Evolutionary conservation across 768 basidiomycete genomes (phyloP).

Genomic region (Podaxis sp.): DNA sequence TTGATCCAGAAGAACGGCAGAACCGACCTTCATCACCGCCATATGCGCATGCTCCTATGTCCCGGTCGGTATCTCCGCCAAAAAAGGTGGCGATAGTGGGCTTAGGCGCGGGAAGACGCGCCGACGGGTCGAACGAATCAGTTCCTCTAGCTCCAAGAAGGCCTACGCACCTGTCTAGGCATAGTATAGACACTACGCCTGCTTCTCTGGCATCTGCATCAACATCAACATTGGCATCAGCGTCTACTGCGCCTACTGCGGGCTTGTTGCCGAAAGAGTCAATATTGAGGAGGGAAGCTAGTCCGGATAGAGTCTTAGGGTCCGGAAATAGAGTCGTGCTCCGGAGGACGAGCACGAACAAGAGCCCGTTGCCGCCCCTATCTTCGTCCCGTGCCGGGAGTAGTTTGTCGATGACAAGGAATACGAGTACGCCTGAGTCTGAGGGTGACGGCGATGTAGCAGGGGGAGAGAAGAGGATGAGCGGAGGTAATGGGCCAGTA

Average conservation of each 20-base stretch:
- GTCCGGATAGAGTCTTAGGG: conserved; percentile 50
- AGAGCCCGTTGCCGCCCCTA: conserved; percentile 23
- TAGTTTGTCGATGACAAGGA: conserved; percentile 34
- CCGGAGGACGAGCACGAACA: conserved; percentile 58
- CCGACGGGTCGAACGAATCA: conserved; percentile 43
- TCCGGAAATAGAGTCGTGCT: conserved; percentile 46
- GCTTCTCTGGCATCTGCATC: conserved; percentile 26
- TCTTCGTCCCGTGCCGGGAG: conserved; percentile 32
- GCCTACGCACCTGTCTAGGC: conserved; percentile 63
- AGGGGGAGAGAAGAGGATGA: conserved; percentile 5
- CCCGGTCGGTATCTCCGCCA: conserved; percentile 37
- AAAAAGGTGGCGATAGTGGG: conserved; percentile 59
- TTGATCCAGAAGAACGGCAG: not conserved
- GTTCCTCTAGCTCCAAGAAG: conserved; percentile 49
- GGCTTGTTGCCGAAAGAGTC: conserved; percentile 45
- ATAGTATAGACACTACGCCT: conserved; percentile 57
- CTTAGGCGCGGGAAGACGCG: conserved; percentile 41
- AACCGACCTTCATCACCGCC: not conserved
- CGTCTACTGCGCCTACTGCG: not conserved
- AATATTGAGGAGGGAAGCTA: conserved; percentile 49
- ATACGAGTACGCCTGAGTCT: conserved; percentile 12
- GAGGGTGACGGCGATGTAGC: conserved; percentile 29
- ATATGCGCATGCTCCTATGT: conserved; percentile 29
- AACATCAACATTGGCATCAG: not conserved
- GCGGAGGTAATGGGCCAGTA: conserved; percentile 15